Base-by-base conservation (phyloP, 495 filamentous ascomycete genomes). In the Melanomma pulvis-pyrius region DNA sequence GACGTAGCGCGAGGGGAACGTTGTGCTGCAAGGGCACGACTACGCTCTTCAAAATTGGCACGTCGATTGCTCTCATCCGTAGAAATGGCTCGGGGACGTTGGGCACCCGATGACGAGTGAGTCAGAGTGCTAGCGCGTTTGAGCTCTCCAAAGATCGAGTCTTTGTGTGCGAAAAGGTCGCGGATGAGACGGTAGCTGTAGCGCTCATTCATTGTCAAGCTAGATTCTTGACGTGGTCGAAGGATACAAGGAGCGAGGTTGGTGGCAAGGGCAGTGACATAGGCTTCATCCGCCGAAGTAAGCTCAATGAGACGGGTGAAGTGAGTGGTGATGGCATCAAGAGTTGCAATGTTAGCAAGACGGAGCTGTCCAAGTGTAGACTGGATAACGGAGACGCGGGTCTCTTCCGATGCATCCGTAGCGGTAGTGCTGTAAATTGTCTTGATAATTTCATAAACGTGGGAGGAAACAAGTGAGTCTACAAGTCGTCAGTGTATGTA, bases 371-470 rank as follows among this genome's bases (percentile, higher is more conserved):
- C 92, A 68, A 98, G 88, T 0, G 94, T 97, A 68, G 93, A 96
- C 77, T 98, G 96, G 29, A 99, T 84, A 69, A 98, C 91, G 59
- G 93, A 90, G 64, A 98, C 84, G 48, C 94, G 92, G 46, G 88
- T 85, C 3, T 79, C 76, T 54, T 90, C 87, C 21, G 82, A 82
- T 11, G 79, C 75, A 59, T 92, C 90, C 29, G 89, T 83, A 63
- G 92, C 87, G 30, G 92, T 86, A 29, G 90, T 92, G 55, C 87
- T 89, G 78, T 99, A 99, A 61, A 98, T 96, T 1, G 91, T 97
- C 76, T 97, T 92, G 71, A 99, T 89, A 74, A 99, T 97, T 82
- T 99, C 94, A 76, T 99, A 99, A 65, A 97, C 92, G 74, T 97
- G 93, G 25, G 92, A 97, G 52, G 96, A 98, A 66, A 99, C 96